Evolutionary conservation across 2,329 filamentous ascomycete species (phyloP), one percentile per base, ranked within the genome.

Genomic region (Rosellinia necatrix): DNA sequence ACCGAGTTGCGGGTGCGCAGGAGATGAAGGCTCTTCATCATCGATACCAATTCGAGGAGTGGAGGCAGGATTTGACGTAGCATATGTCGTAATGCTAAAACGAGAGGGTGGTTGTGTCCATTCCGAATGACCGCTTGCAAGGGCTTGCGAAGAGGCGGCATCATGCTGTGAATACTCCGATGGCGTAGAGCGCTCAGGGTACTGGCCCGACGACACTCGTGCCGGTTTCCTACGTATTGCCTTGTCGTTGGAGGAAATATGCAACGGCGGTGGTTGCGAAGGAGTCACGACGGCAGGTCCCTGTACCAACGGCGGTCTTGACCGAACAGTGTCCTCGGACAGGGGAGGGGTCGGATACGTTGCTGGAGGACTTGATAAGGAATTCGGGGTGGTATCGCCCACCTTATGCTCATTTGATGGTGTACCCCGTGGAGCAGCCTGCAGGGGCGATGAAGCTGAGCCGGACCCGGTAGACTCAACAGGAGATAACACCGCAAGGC

Each of bases 61-160:
- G 15, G 72, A 75, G 10, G 73, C 70, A 27, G 72, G 71, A 40
- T 77, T 71, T 4, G 82, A 80, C 2, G 84, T 82, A 21, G 81
- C 78, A 65, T 82, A 85, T 2, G 84, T 88, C 6, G 83, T 86
- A 60, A 82, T 75, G 71, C 85, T 89, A 70, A 88, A 89, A 41
- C 82, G 81, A 44, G 84, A 88, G 2, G 75, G 71, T 5, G 83
- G 82, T 53, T 83, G 79, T 10, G 74, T 71, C 75, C 78, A 79
- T 32, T 79, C 67, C 30, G 43, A 37, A 42, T 53, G 59, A 38
- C 52, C 56, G 6, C 58, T 43, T 6, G 53, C 57, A 25, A 58
- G 46, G 24, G 49, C 53, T n/a, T 64, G 59, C 7, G 59, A 40
- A 55, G 56, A 70, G 29, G 65, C 64, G 22, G 63, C 59, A 6